These are phyloP conservation scores for Acanthamoeba royreba DNA, from an alignment of 208 protist species.

Conservation along the genomic window DNA sequence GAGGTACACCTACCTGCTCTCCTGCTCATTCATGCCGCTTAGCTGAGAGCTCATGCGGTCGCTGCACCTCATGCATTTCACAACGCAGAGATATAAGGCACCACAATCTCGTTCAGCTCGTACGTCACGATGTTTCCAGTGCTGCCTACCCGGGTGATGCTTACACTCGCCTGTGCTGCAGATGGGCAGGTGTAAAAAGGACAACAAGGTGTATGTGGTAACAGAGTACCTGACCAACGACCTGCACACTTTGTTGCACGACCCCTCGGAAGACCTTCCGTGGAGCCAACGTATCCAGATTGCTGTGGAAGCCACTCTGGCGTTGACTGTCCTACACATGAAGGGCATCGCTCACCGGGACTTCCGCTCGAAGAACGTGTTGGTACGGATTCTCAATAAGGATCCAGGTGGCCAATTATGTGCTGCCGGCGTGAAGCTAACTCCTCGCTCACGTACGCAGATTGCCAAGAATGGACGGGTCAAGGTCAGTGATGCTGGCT, in stretches of 20 bases:
- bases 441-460: background rate
- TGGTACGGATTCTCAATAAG: background rate
- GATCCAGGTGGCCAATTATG: background rate
- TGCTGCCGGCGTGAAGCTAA: no score
- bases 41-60: no score
- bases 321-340: background rate
- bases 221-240: background rate
- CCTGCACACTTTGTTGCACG: background rate
- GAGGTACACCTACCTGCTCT: no score
- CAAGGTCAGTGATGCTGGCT: conserved; percentile 11
- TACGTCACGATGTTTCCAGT: background rate
- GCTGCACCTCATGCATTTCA: no score
- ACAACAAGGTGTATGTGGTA: background rate
- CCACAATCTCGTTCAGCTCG: background rate
- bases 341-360: background rate
- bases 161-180: background rate
- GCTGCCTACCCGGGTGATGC: background rate
- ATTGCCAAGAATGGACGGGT: background rate
- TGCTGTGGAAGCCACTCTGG: background rate
- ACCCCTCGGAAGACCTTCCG: background rate
- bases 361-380: background rate
- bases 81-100: background rate
- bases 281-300: background rate
- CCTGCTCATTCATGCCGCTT: no score
- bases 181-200: background rate